Percentiles rank a stretch among this genome's conserved stretches.
Conservation (phyloP, 371 early-diverging fungal species). For the Mucor lusitanicus region DNA sequence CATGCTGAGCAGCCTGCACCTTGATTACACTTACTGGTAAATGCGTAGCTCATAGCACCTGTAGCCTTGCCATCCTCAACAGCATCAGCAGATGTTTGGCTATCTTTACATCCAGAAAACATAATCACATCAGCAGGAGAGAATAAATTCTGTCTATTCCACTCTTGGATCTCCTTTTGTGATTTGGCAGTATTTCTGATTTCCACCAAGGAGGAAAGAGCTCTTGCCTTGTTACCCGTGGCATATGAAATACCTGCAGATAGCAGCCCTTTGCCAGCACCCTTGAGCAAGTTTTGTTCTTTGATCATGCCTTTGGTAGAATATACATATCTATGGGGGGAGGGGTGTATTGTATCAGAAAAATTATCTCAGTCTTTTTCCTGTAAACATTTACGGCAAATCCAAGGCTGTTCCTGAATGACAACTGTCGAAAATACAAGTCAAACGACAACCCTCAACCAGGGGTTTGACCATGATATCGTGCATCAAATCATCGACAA, state of each 20-base stretch:
- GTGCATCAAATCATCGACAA: conserved; percentile 89
- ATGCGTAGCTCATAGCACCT: conserved; percentile 88
- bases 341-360: too few relatives aligned
- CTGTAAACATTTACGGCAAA: conserved; percentile 58
- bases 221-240: conserved; percentile 39
- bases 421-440: conserved; percentile 84
- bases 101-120: conserved; percentile 92
- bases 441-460: conserved; percentile 82
- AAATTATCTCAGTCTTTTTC: too few relatives aligned
- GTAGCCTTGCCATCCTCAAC: conserved; percentile 49
- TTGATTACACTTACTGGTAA: conserved; percentile 40
- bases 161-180: conserved; percentile 35
- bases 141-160: conserved; percentile 43
- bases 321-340: conserved; percentile 51
- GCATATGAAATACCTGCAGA: conserved; percentile 54
- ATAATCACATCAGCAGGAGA: conserved; percentile 81
- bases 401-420: conserved; percentile 86
- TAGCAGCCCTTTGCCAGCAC: conserved; percentile 48
- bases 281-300: conserved; percentile 49
- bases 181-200: conserved; percentile 27
- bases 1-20: background rate
- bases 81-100: conserved; percentile 88
- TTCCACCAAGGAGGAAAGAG: conserved; percentile 43
- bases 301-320: conserved; percentile 67
- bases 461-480: conserved; percentile 79